Percentiles rank a stretch among this genome's conserved stretches.
These are phyloP conservation scores for Tilletia indica DNA, from an alignment of 1,284 basidiomycete genomes.

Conservation along the genomic window DNA sequence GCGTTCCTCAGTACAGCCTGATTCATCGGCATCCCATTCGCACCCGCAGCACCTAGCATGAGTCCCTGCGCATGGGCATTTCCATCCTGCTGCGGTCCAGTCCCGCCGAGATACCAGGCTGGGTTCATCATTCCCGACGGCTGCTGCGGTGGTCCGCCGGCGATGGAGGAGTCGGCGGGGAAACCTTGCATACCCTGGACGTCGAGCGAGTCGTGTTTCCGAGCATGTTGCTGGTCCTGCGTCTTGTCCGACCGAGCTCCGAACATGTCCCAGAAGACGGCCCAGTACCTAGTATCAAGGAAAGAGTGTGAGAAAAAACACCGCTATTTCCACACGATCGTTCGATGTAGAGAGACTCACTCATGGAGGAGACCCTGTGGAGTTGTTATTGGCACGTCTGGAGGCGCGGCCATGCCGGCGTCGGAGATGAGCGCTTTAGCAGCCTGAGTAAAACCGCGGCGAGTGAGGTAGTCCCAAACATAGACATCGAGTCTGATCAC, in stretches of 20 bases:
- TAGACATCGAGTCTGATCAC: slow-evolving; percentile 45
- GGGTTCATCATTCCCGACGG: slow-evolving; percentile 5
- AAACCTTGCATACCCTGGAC: no score
- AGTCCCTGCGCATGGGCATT: background rate
- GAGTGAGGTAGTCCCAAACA: slow-evolving; percentile 54
- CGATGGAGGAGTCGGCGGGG: no score
- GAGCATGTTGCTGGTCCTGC: slow-evolving; percentile 11
- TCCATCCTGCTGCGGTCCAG: background rate
- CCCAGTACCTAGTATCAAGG: slow-evolving; percentile 39
- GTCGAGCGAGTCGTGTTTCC: no score
- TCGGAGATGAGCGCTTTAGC: slow-evolving; percentile 49
- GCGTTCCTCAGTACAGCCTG: background rate
- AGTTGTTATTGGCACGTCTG: slow-evolving; percentile 49
- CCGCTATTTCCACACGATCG: no score
- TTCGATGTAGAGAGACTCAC: slow-evolving; percentile 26
- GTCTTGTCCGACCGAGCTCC: slow-evolving; percentile 41
- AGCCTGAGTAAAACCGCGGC: slow-evolving; percentile 42
- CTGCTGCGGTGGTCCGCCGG: background rate
- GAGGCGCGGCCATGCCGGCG: slow-evolving; percentile 45
- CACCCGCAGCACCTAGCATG: background rate
- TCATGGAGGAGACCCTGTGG: slow-evolving; percentile 52
- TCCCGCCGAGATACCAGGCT: no score
- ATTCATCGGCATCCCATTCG: no score
- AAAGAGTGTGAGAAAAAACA: no score
- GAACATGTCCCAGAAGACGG: slow-evolving; percentile 55